These are phyloP conservation scores for Orbilia brochopaga DNA, from an alignment of 2,329 filamentous ascomycete genomes.

Conservation along the genomic window DNA sequence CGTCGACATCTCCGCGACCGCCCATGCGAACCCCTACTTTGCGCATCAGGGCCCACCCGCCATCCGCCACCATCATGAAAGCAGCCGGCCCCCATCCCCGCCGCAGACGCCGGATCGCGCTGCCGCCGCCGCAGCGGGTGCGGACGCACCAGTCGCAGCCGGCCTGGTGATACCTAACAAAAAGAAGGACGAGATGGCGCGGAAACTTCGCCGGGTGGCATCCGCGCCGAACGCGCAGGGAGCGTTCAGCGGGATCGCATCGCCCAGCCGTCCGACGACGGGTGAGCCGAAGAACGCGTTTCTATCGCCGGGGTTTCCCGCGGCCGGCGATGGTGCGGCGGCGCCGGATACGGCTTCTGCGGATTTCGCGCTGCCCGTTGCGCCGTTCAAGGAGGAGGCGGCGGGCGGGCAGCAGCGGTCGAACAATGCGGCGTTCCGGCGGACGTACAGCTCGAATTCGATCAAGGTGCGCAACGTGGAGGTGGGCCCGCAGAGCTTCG, in stretches of 20 bases:
- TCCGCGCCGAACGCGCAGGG: constrained; percentile 97
- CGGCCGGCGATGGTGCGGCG: constrained; percentile 61
- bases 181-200: constrained; percentile 90
- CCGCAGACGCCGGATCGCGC: constrained; percentile 76
- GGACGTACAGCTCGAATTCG: constrained; percentile 98
- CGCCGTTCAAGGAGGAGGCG: constrained; percentile 70
- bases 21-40: constrained; percentile 96
- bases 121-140: constrained; percentile 57
- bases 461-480: constrained; percentile 98
- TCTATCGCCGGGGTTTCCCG: constrained; percentile 52
- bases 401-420: constrained; percentile 66
- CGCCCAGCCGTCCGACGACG: constrained; percentile 76
- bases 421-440: constrained; percentile 72
- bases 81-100: constrained; percentile 88
- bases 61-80: constrained; percentile 91
- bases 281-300: constrained; percentile 76
- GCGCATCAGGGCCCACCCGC: constrained; percentile 93
- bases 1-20: constrained; percentile 68
- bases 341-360: constrained; percentile 26
- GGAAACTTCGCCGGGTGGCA: constrained; percentile 90
- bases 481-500: constrained; percentile 91
- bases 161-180: constrained; percentile 66
- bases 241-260: constrained; percentile 68
- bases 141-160: constrained; percentile 63
- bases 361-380: constrained; percentile 59